Evolutionary conservation across 2,329 filamentous ascomycete species (phyloP).

Genomic region (Phialocephala subalpina): DNA sequence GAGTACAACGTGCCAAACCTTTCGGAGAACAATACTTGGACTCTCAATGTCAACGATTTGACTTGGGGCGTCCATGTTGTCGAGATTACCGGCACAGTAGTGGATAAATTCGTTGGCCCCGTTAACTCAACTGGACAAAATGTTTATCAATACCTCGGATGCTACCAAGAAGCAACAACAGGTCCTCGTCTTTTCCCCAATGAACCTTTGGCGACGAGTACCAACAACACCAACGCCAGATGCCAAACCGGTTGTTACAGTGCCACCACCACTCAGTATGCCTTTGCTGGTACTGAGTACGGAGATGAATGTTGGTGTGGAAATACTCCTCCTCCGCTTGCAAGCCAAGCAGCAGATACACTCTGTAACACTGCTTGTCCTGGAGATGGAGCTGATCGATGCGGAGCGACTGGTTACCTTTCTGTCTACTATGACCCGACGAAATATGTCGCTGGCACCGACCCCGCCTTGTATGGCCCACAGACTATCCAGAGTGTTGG

Average conservation of each 20-base stretch:
- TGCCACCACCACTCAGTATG: constrained; percentile 30
- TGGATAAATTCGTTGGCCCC: constrained; percentile 39
- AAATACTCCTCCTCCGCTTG: constrained; percentile 40
- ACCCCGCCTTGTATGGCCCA: constrained; percentile 36
- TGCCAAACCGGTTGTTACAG: constrained; percentile 47
- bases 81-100: constrained; percentile 35
- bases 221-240: constrained; percentile 37
- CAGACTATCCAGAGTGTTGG: constrained; percentile 33
- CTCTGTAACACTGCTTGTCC: constrained; percentile 34
- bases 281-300: constrained; percentile 47
- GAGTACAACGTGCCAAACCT: constrained; percentile 37
- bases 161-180: constrained; percentile 41
- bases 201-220: constrained; percentile 34
- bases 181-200: constrained; percentile 43
- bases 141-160: constrained; percentile 44
- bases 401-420: constrained; percentile 31
- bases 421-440: constrained; percentile 36
- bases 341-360: constrained; percentile 30
- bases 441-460: constrained; percentile 32
- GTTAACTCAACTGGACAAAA: constrained; percentile 31
- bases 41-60: constrained; percentile 48
- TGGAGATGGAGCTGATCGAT: constrained; percentile 29
- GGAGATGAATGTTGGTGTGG: constrained; percentile 44
- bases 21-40: constrained; percentile 43
- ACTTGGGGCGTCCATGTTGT: constrained; percentile 47